Evolutionary conservation across 805 yeast species (phyloP), one percentile per base, ranked within the genome.

Genomic region (Sugiyamaella mastotermitis): DNA sequence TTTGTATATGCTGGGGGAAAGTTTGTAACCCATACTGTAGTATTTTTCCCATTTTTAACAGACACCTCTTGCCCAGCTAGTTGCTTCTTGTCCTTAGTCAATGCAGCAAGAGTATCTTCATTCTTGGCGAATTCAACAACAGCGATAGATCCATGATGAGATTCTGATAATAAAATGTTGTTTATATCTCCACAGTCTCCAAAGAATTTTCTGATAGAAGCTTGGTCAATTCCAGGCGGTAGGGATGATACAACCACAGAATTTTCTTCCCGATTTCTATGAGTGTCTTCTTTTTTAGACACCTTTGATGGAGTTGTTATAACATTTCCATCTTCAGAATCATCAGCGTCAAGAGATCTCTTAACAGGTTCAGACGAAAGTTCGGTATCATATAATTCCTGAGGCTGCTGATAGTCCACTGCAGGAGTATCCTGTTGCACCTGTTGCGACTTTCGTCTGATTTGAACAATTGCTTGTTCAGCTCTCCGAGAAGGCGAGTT

Each of bases 11-110:
- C 50, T 2, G 84, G 80, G 0, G 94, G 87, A 49, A 72, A 83
- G 50, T 84, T 84, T 0, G 88, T 73, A 2, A 79, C 76, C 80
- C 85, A 85, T 1, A 84, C 41, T 0, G 86, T 80, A 25, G 73
- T 62, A 10, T 70, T 62, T 15, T 60, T 51, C 2, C 74, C 57
- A 24, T 71, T 57, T 3, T 53, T 55, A 0, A 84, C 81, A 3
- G 49, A 34, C 0, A 84, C 60, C 26, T 63, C 66, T 1, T 51
- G 37, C 0, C 65, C 72, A 0, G 64, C 65, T 0, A 80, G 40
- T 7, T 42, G 51, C 50, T 80, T 80, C 41, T 58, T 65, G 22
- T 76, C 73, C 45, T 71, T 77, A 0, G 88, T 78, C 31, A 80
- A 56, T 0, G 86, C 83, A 2, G 79, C 58, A 1, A 76, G 56